Conservation (phyloP, 257 asterid genomes). For the Petunia axillaris region DNA sequence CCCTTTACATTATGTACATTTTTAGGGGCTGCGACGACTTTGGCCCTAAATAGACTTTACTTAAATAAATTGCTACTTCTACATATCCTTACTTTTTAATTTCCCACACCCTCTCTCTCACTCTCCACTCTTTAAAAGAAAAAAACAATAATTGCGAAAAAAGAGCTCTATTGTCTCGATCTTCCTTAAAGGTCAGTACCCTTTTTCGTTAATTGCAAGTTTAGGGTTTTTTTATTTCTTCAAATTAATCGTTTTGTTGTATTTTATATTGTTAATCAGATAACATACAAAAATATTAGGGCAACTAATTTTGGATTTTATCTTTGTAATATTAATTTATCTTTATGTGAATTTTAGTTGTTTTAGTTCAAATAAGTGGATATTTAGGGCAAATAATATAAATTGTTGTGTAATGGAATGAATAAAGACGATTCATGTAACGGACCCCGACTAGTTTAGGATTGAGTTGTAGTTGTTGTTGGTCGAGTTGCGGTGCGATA, state of each 20-base stretch:
- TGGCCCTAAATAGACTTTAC: background rate
- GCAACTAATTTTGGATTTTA: background rate
- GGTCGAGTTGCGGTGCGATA: background rate
- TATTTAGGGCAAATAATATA: background rate
- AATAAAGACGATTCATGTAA: background rate
- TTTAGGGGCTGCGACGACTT: background rate
- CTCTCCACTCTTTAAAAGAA: background rate
- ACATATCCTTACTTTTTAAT: background rate
- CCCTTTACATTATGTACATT: background rate
- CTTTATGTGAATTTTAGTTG: background rate
- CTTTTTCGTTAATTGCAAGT: background rate
- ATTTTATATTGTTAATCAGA: background rate
- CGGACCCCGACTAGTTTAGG: background rate
- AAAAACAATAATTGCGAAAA: background rate
- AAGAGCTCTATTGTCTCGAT: background rate
- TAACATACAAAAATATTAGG: background rate
- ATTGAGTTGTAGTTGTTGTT: background rate
- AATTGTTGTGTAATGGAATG: background rate
- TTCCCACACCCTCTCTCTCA: background rate
- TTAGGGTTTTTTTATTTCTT: background rate
- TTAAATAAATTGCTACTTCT: background rate
- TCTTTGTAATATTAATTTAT: background rate
- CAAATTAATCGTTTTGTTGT: conserved; percentile 5
- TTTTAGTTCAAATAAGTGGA: conserved; percentile 7
- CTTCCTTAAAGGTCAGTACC: conserved; percentile 24